Base-by-base conservation (phyloP, 2,329 filamentous ascomycete species). In the Paraphaeosphaeria sporulosa region DNA sequence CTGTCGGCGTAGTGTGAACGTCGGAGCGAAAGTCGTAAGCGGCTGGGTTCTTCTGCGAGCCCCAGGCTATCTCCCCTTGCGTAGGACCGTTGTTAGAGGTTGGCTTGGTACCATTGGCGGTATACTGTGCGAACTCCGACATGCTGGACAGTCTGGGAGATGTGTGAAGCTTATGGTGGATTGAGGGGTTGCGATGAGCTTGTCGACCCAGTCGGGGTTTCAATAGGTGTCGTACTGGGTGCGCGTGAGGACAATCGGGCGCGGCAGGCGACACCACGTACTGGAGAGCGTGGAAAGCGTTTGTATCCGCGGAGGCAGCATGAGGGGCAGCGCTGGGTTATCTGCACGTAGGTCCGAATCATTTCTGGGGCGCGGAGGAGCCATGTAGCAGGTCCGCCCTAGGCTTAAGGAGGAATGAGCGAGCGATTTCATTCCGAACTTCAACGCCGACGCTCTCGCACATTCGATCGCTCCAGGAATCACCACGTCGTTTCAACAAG, bases 11-110 rank as follows among this genome's bases (percentile, higher is more conserved):
- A 0, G 74, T 78, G 59, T 73, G 72, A 36, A 76, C 75, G 58
- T 78, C 75, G 46, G 84, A 86, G 65, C 85, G 79, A 64, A 87
- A 82, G 66, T 87, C 75, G 67, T 85, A 86, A 55, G 85, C 84
- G 2, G 85, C 83, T 1, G 84, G 82, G 21, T 84, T 85, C 23
- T 83, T 79, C 12, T 73, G 64, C 3, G 73, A 66, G 72, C 80
- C 72, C 76, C 76, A 78, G 23, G 75, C 70, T 43, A 69, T 71
- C 57, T 67, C 71, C 40, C 66, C 62, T 10, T 58, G 52, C 17
- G 48, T 47, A n/a, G 64, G 55, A 27, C 65, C 68, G 51, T 70
- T 68, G 0, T 61, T 42, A 0, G 61, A 17, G 2, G 59, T 46
- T 7, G 59, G 60, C 49, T 70, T 73, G 47, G 60, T 64, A 59